Evolutionary conservation across 1,284 basidiomycete genomes (phyloP), one percentile per base, ranked within the genome.

Genomic region (Mixia osmundae): DNA sequence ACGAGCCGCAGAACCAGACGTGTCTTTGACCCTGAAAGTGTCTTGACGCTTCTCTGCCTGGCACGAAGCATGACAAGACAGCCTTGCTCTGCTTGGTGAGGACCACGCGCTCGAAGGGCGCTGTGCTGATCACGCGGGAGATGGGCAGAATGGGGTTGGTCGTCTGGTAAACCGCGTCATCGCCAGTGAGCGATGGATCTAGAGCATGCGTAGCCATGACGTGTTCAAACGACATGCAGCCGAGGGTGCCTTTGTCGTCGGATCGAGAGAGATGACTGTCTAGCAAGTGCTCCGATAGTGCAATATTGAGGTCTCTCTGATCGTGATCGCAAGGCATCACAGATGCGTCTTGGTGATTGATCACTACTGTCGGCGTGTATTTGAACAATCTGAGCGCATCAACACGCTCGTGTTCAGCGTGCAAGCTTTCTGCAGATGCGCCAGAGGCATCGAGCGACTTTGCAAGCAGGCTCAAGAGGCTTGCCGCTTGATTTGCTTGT

Each of bases 1-100:
- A 60, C 4, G 51, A 50, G 11, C 58, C 58, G 1, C 50, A 55
- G 11, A 59, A 44, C 42, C 53, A 50, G 10, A 58, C 42, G 5
- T 43, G 43, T 11, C 29, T 37, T 10, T 22, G n/a, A 1, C 44
- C 46, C 30, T 43, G 47, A 12, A 28, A 38, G 20, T 16, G 19
- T 15, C 16, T 9, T 11, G 10, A 15, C n/a, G 15, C 10, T 18
- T 16, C 19, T 5, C 3, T 36, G 18, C 15, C 23, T 7, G 11
- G 7, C 34, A 40, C 14, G 30, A 40, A 40, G 21, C 8, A 12
- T 25, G 16, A 21, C 21, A 40, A 16, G 3, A 27, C 21, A n/a
- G 25, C 22, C 30, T 26, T 36, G 15, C 25, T 24, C 25, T 40
- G 34, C n/a, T 23, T 6, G 4, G 39, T 40, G 33, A 40, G 23